A percentile compares a stretch with the other conserved stretches of the same genome.
phyloP scores from a whole-genome alignment of 2,329 filamentous ascomycete species.

The Drechslerella dactyloides region DNA sequence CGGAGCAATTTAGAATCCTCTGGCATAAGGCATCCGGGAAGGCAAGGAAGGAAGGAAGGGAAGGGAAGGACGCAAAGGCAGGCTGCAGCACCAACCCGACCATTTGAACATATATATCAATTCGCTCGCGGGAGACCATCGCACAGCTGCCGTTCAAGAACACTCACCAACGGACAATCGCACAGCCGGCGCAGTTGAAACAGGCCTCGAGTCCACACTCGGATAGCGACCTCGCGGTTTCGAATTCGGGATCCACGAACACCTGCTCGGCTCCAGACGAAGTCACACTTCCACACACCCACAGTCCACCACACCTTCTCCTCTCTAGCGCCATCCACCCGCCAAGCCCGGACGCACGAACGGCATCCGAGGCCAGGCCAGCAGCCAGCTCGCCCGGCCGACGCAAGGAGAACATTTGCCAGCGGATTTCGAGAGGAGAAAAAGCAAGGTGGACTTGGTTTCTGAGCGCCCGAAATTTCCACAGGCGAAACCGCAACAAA shows the following conservation, averaged over 20 bases:
- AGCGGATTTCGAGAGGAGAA: constrained; percentile 7
- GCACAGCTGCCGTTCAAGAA: constrained; percentile 11
- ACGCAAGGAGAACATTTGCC: constrained; percentile 39
- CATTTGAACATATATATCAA: constrained; percentile 21
- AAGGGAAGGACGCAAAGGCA: constrained; percentile 25
- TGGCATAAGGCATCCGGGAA: constrained; percentile 12
- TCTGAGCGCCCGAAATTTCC: constrained; percentile 49
- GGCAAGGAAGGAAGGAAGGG: constrained; percentile 23
- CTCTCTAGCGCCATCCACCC: constrained; percentile 34
- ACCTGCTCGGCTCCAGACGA: constrained; percentile 19
- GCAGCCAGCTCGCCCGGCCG: constrained; percentile 15
- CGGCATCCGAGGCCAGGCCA: constrained; percentile 40
- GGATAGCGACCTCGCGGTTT: constrained; percentile 5
- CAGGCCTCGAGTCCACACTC: constrained; percentile 12
- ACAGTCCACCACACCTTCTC: constrained; percentile 13
- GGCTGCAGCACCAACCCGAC: constrained; percentile 30
- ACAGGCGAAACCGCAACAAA: constrained; percentile 47
- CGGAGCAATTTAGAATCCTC: constrained; percentile 37
- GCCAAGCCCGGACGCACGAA: constrained; percentile 41
- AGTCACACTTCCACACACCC: constrained; percentile 17
- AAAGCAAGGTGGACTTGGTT: constrained; percentile 28
- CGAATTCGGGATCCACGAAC: constrained; percentile 41
- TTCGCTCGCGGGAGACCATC: constrained; percentile 2
- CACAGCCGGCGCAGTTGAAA: constrained; percentile 26
- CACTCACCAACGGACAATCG: constrained; percentile 4